A percentile compares a stretch with the other conserved stretches of the same genome.
Conservation (phyloP, 73 alveolate genomes). For the Chromera velia region DNA sequence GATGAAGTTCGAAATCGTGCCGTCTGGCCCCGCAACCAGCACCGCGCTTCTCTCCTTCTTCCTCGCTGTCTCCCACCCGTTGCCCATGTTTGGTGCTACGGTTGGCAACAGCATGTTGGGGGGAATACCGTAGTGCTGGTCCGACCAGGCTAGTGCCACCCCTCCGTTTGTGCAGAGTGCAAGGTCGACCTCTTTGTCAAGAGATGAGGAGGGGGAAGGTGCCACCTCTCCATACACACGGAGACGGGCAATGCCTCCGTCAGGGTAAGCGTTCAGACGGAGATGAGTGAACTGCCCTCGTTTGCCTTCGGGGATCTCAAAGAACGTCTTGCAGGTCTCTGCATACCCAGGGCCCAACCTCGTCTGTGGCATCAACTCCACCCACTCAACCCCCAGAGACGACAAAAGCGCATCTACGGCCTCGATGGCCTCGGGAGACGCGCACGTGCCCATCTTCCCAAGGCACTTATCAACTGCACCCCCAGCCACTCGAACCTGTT, state of each 20-base stretch:
- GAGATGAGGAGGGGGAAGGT: not conserved
- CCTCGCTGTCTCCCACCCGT: constrained; percentile 6
- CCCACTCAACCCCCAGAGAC: not conserved
- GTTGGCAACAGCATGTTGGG: not conserved
- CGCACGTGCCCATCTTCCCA: not conserved
- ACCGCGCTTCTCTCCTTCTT: not conserved
- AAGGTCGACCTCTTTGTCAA: not conserved
- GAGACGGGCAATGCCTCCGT: not conserved
- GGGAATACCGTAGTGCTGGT: not conserved
- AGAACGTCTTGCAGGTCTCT: not conserved
- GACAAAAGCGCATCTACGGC: not conserved
- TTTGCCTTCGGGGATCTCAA: not conserved
- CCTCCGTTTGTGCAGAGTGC: not conserved
- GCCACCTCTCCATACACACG: not conserved
- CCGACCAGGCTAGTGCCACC: not conserved
- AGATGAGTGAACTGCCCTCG: not conserved
- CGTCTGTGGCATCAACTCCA: not conserved
- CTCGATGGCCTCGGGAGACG: not conserved
- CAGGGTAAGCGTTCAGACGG: not conserved
- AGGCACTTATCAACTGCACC: too few relatives aligned
- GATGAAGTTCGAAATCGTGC: not conserved
- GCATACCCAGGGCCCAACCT: not conserved
- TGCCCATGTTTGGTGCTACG: constrained; percentile 2
- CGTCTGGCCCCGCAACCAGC: not conserved
- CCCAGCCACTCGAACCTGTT: too few relatives aligned